Evolutionary conservation across 768 basidiomycete species (phyloP), one percentile per base, ranked within the genome.

Genomic region (Collybiopsis confluens): DNA sequence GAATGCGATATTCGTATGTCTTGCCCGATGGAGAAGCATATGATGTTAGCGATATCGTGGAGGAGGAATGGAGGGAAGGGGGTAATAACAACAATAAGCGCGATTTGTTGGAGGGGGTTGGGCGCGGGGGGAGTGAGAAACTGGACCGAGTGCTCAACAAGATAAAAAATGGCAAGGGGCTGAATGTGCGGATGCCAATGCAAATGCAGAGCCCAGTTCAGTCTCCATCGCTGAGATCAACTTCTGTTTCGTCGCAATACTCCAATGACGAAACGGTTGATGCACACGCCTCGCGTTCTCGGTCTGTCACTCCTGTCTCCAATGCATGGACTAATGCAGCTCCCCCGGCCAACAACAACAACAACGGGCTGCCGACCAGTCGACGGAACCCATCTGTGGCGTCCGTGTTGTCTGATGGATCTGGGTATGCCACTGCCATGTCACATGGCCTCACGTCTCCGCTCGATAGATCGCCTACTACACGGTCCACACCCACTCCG

Each of bases 1-100:
- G 76, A 43, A 87, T 93, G 71, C 86, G 95, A 0, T 99, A 99
- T 66, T 97, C 95, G 36, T 98, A 92, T 65, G 88, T 98, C 38
- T 86, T 92, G 57, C 78, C 83, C 2, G 92, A 94, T 57, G 96
- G 94, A 2, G 91, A 91, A 70, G 88, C 88, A 0, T 89, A 86
- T 62, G 96, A 98, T 66, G 92, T 98, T 65, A 93, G 91, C 62
- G 88, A 96, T 58, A 86, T 97, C 46, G 80, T 98, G 44, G 92
- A 95, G 64, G 83, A 90, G 68, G 96, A 96, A 61, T 88, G 90
- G 78, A 82, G 79, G 26, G 73, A 73, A 36, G 70, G 67, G 36
- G 63, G 62, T 15, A 44, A 62, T n/a, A n/a, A n/a, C n/a, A n/a
- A n/a, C n/a, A n/a, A n/a, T 13, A 67, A 77, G 63, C 75, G 73